These are phyloP conservation scores for Ceratocystis huliohia DNA, from an alignment of 2,329 filamentous ascomycete genomes.

Conservation along the genomic window DNA sequence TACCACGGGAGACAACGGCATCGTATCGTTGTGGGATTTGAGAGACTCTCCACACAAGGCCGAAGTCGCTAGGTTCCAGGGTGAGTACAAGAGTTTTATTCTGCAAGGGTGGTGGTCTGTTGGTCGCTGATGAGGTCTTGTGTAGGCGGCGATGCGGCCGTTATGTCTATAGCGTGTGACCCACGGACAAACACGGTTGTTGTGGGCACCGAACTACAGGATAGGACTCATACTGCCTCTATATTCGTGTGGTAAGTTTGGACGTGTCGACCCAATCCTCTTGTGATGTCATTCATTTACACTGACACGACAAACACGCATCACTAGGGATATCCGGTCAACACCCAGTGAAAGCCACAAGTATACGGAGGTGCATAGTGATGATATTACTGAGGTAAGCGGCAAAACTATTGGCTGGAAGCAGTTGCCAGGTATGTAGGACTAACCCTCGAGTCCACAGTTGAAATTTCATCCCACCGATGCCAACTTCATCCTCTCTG, in stretches of 20 bases:
- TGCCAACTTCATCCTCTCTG: constrained; percentile 54
- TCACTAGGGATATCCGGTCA: constrained; percentile 44
- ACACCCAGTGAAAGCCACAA: constrained; percentile 36
- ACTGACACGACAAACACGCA: neutral
- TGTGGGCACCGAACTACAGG: constrained; percentile 59
- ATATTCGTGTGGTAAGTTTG: constrained; percentile 47
- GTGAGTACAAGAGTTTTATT: constrained; percentile 24
- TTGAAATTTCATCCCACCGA: constrained; percentile 45
- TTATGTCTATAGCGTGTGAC: constrained; percentile 55
- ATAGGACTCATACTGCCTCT: constrained; percentile 47
- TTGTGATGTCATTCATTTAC: neutral
- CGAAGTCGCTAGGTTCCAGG: constrained; percentile 35
- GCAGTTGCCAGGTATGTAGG: neutral
- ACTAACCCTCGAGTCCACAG: constrained; percentile 3
- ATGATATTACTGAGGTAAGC: constrained; percentile 47
- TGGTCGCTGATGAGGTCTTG: constrained; percentile 2
- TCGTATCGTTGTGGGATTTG: constrained; percentile 53
- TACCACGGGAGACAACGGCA: constrained; percentile 61
- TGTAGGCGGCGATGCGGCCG: constrained; percentile 29
- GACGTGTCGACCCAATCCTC: neutral
- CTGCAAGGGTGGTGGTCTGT: neutral
- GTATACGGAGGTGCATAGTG: constrained; percentile 54
- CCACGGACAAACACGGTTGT: constrained; percentile 47
- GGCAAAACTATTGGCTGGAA: constrained; percentile 4
- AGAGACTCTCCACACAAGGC: constrained; percentile 33